Evolutionary conservation across 2,329 filamentous ascomycete species (phyloP).

Genomic region (Cadophora sp.): DNA sequence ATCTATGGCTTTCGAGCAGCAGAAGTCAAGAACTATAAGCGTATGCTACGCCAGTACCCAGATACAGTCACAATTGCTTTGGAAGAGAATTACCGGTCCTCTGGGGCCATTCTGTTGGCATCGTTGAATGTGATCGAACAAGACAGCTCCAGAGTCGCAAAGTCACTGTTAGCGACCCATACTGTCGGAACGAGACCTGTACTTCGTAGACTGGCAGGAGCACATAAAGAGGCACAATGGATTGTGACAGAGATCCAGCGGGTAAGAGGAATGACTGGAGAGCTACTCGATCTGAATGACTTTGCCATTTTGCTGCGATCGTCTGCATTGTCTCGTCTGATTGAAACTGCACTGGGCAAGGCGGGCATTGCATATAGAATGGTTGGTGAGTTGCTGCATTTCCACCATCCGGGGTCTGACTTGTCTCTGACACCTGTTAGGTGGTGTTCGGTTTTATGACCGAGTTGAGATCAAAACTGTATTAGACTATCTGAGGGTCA

Average conservation of each 20-base stretch:
- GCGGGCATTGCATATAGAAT: slow-evolving; percentile 88
- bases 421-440: slow-evolving; percentile 36
- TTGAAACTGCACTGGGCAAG: slow-evolving; percentile 82
- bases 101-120: slow-evolving; percentile 79
- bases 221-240: slow-evolving; percentile 82
- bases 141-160: slow-evolving; percentile 80
- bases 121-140: slow-evolving; percentile 91
- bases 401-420: not conserved
- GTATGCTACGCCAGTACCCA: slow-evolving; percentile 78
- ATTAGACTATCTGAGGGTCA: slow-evolving; percentile 85
- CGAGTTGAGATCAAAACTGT: slow-evolving; percentile 86
- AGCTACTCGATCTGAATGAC: slow-evolving; percentile 76
- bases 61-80: slow-evolving; percentile 83
- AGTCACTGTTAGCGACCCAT: slow-evolving; percentile 81
- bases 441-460: slow-evolving; percentile 89
- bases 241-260: slow-evolving; percentile 84
- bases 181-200: slow-evolving; percentile 81
- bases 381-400: slow-evolving; percentile 64
- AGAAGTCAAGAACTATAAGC: slow-evolving; percentile 85
- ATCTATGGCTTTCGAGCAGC: slow-evolving; percentile 97
- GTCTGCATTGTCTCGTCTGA: slow-evolving; percentile 80
- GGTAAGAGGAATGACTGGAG: slow-evolving; percentile 72
- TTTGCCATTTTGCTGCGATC: slow-evolving; percentile 89
- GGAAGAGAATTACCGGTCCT: slow-evolving; percentile 94
- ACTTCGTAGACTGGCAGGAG: slow-evolving; percentile 73